phyloP scores from a whole-genome alignment of 2,329 filamentous ascomycete species.

The Talaromyces atroroseus region DNA sequence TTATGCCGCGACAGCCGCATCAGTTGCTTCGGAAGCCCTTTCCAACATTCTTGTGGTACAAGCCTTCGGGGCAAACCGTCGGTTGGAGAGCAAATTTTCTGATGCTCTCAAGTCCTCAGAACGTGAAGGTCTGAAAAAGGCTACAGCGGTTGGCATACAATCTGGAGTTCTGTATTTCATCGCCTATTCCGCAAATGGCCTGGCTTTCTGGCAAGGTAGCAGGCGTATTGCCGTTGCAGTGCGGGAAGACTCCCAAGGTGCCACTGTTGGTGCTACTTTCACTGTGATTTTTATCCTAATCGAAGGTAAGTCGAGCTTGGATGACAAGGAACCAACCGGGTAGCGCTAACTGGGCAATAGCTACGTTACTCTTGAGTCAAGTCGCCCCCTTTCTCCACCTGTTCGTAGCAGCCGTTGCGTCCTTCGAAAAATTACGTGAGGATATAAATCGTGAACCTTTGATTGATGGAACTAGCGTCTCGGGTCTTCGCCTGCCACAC shows the following conservation, averaged over 20 bases:
- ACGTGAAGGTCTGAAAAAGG: slow-evolving; percentile 52
- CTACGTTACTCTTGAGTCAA: slow-evolving; percentile 34
- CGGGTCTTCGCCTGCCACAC: neutral
- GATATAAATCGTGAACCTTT: slow-evolving; percentile 16
- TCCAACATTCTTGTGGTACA: slow-evolving; percentile 55
- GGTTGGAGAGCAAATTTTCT: slow-evolving; percentile 47
- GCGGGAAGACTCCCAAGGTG: slow-evolving; percentile 19
- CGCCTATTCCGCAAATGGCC: slow-evolving; percentile 58
- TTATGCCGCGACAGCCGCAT: slow-evolving; percentile 50
- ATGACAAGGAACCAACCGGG: too few species aligned
- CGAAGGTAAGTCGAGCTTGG: slow-evolving; percentile 24
- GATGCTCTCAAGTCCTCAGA: slow-evolving; percentile 47
- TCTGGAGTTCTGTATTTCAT: slow-evolving; percentile 59
- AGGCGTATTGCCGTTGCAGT: slow-evolving; percentile 43
- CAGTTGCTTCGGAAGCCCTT: slow-evolving; percentile 54
- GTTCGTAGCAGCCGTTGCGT: slow-evolving; percentile 16
- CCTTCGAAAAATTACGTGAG: slow-evolving; percentile 13
- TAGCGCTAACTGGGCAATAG: slow-evolving; percentile 19
- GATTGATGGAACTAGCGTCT: slow-evolving; percentile 15
- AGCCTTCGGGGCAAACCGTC: slow-evolving; percentile 51
- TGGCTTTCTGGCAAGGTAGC: slow-evolving; percentile 62
- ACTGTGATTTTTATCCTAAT: slow-evolving; percentile 37
- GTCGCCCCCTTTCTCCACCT: slow-evolving; percentile 35
- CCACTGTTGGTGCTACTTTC: slow-evolving; percentile 31
- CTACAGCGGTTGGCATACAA: slow-evolving; percentile 50